A percentile compares a stretch with the other conserved stretches of the same genome.
These are phyloP conservation scores for Eutrema yunnanense DNA, from an alignment of 345 rosid species.

Conservation along the genomic window DNA sequence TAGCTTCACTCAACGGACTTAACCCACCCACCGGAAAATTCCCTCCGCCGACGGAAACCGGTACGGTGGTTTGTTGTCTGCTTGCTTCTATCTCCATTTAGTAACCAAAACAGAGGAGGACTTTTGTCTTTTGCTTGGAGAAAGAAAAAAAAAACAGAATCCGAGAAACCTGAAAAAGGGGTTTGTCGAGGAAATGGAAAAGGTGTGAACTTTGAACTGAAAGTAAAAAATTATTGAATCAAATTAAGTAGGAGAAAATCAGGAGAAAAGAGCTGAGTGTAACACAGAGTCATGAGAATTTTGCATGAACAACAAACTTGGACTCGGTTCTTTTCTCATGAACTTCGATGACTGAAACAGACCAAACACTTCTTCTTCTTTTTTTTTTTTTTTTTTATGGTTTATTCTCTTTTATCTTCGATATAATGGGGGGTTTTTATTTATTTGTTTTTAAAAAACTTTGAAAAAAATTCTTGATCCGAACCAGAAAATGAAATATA, in stretches of 20 bases:
- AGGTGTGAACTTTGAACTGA: conserved; percentile 25
- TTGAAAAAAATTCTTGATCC: conserved; percentile 3
- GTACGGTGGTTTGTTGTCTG: conserved; percentile 35
- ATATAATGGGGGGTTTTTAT: not conserved
- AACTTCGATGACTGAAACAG: conserved; percentile 26
- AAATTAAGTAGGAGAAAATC: conserved; percentile 28
- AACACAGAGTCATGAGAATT: conserved; percentile 18
- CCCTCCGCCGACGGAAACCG: conserved; percentile 31
- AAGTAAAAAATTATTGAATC: not conserved
- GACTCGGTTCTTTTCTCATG: conserved; percentile 34
- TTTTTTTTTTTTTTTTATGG: not conserved
- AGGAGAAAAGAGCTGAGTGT: conserved; percentile 28
- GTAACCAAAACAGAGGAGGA: conserved; percentile 6
- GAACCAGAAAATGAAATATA: conserved; percentile 30
- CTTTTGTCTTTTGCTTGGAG: not conserved
- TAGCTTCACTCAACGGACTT: conserved; percentile 75
- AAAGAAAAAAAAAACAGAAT: not conserved
- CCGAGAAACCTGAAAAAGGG: not conserved
- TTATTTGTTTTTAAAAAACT: not conserved
- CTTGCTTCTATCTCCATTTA: conserved; percentile 68
- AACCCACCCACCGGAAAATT: conserved; percentile 40
- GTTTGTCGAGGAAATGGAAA: conserved; percentile 23
- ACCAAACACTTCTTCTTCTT: conserved; percentile 17
- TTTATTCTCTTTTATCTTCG: not conserved
- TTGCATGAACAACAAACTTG: conserved; percentile 32